These are phyloP conservation scores for Paramyrothecium sp. DNA, from an alignment of 2,329 filamentous ascomycete species.

Conservation along the genomic window DNA sequence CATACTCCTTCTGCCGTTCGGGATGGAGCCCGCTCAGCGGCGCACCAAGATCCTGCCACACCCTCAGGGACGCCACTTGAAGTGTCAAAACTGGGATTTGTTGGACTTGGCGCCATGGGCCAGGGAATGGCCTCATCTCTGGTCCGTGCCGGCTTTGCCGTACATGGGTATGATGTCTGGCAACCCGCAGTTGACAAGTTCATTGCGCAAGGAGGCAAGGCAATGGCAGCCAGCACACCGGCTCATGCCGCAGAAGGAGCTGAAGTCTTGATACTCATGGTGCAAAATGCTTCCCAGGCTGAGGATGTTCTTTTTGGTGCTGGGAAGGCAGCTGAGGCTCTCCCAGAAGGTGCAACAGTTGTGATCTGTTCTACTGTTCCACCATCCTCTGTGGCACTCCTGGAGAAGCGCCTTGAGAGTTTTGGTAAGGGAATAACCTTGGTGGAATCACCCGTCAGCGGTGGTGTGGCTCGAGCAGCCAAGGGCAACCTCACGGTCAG, in stretches of 20 bases:
- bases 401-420: slow-evolving; percentile 15
- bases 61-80: slow-evolving; percentile 16
- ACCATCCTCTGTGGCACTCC: slow-evolving; percentile 22
- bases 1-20: slow-evolving; percentile 10
- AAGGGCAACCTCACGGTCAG: slow-evolving; percentile 32
- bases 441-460: slow-evolving; percentile 35
- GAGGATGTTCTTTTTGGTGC: slow-evolving; percentile 28
- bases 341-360: slow-evolving; percentile 25
- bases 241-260: slow-evolving; percentile 23
- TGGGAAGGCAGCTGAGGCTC: slow-evolving; percentile 20
- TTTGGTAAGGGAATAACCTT: slow-evolving; percentile 24
- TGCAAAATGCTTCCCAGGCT: slow-evolving; percentile 31
- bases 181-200: slow-evolving; percentile 26
- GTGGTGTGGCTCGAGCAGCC: slow-evolving; percentile 32
- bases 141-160: slow-evolving; percentile 26
- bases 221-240: slow-evolving; percentile 20
- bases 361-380: slow-evolving; percentile 35
- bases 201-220: slow-evolving; percentile 16
- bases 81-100: slow-evolving; percentile 29
- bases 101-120: slow-evolving; percentile 37
- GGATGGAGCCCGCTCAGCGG: slow-evolving; percentile 8
- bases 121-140: slow-evolving; percentile 34
- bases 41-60: slow-evolving; percentile 8
- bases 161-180: slow-evolving; percentile 32
- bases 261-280: slow-evolving; percentile 32